Conservation (phyloP, 176 grass and related monocot genomes). For the Carex myosuroides region DNA sequence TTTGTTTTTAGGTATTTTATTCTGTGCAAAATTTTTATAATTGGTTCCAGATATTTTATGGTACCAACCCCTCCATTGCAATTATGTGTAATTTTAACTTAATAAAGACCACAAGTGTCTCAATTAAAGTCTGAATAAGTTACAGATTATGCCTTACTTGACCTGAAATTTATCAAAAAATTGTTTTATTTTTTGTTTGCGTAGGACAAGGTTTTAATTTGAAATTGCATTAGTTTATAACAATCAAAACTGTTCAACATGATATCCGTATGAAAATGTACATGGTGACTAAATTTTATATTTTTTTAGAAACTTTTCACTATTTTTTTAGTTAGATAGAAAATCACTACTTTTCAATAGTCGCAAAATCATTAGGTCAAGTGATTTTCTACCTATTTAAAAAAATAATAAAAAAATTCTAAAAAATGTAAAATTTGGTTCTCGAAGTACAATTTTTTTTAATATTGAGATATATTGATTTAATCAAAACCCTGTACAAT, state of each 20-base stretch:
- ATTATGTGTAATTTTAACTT: background rate
- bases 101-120: background rate
- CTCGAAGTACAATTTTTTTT: background rate
- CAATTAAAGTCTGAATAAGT: background rate
- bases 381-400: too few species aligned
- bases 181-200: background rate
- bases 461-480: background rate
- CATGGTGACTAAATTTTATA: too few species aligned
- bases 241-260: background rate
- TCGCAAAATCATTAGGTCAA: too few species aligned
- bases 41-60: background rate
- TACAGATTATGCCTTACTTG: background rate
- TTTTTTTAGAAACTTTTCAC: too few species aligned
- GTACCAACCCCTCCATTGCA: background rate
- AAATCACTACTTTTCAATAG: too few species aligned
- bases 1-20: constrained; percentile 60
- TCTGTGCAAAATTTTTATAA: background rate
- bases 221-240: background rate
- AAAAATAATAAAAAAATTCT: too few species aligned
- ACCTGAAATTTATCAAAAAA: background rate
- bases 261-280: too few species aligned
- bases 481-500: background rate
- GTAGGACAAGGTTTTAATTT: background rate
- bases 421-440: too few species aligned
- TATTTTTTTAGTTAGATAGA: too few species aligned